These are phyloP conservation scores for Camellia sinensis DNA, from an alignment of 148 eudicot genomes.

Conservation along the genomic window DNA sequence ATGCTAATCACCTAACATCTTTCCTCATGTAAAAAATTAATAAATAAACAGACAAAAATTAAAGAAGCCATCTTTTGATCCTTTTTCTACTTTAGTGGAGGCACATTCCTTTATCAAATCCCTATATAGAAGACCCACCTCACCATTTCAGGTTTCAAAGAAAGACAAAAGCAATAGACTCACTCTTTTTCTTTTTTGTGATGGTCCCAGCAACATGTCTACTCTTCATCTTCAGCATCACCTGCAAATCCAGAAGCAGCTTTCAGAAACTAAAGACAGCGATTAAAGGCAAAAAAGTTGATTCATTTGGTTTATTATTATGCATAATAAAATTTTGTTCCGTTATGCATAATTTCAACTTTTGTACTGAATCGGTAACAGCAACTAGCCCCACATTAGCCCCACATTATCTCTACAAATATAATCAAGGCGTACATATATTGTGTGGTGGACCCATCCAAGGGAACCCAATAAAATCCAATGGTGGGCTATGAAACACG, in stretches of 20 bases:
- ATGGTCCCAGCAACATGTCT: conserved; percentile 97
- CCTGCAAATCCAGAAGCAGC: conserved; percentile 48
- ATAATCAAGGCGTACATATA: background rate
- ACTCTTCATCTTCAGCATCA: conserved; percentile 93
- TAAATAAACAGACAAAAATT: conserved; percentile 12
- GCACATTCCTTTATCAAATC: conserved; percentile 61
- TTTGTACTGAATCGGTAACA: conserved; percentile 15
- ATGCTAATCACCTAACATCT: too few species aligned
- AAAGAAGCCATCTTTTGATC: conserved; percentile 37
- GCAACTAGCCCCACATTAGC: conserved; percentile 18
- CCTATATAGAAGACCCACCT: conserved; percentile 59
- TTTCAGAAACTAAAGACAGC: conserved; percentile 14
- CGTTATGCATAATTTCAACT: conserved; percentile 1
- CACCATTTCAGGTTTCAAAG: conserved; percentile 29
- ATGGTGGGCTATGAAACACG: too few species aligned
- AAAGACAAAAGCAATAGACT: conserved; percentile 40
- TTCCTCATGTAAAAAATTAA: too few species aligned
- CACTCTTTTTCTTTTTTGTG: conserved; percentile 99
- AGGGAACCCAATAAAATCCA: too few species aligned
- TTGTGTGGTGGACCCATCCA: background rate
- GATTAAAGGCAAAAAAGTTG: background rate
- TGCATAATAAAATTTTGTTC: background rate
- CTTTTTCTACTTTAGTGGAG: conserved; percentile 30
- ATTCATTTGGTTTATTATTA: background rate
- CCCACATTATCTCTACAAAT: conserved; percentile 9